Percentiles rank a stretch among this genome's conserved stretches.
These are phyloP conservation scores for Curvularia spicifera DNA, from an alignment of 2,329 filamentous ascomycete species.

Conservation along the genomic window DNA sequence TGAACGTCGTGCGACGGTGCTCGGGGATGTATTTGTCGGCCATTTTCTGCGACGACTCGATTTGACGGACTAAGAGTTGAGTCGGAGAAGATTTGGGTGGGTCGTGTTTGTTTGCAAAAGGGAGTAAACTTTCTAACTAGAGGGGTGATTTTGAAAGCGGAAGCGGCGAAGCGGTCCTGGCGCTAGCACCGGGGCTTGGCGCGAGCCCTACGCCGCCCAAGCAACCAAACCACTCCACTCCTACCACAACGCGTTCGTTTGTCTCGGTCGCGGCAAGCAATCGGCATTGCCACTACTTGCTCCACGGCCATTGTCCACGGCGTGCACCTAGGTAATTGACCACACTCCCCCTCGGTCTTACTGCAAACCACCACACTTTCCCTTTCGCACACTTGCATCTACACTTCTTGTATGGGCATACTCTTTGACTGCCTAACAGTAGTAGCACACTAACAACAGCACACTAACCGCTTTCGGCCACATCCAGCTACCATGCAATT, in stretches of 20 bases:
- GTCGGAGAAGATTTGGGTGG: conserved; percentile 26
- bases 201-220: conserved; percentile 22
- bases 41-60: conserved; percentile 67
- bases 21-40: conserved; percentile 99
- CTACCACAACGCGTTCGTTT: conserved; percentile 6
- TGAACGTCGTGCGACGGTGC: conserved; percentile 98
- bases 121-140: conserved; percentile 38
- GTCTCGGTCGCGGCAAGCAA: background rate
- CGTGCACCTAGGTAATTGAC: background rate
- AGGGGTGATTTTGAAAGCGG: conserved; percentile 45
- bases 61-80: conserved; percentile 25
- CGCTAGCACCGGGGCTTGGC: conserved; percentile 24
- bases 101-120: conserved; percentile 43
- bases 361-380: background rate
- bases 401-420: background rate
- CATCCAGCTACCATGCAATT: conserved; percentile 18
- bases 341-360: background rate
- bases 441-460: conserved; percentile 17
- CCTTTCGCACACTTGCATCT: background rate
- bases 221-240: conserved; percentile 18
- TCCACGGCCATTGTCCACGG: background rate
- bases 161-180: conserved; percentile 40
- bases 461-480: conserved; percentile 27
- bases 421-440: conserved; percentile 4
- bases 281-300: background rate